Percentiles rank a stretch among this genome's conserved stretches.
Conservation (phyloP, 2,329 filamentous ascomycete genomes). For the Aspergillus uvarum region DNA sequence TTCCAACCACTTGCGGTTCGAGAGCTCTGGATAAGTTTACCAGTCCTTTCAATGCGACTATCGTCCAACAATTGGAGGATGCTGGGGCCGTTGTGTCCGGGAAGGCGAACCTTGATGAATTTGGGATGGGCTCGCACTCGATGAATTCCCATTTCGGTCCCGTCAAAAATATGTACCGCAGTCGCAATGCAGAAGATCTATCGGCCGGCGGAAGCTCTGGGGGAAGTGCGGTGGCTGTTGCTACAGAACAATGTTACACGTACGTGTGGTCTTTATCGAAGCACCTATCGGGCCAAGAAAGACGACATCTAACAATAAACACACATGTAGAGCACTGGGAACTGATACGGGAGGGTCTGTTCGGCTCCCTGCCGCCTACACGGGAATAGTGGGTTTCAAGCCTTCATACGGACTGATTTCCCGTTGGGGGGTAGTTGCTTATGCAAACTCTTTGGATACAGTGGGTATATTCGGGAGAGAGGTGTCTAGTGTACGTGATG, state of each 20-base stretch:
- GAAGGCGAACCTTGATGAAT: conserved; percentile 94
- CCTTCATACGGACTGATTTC: conserved; percentile 87
- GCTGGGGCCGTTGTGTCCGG: conserved; percentile 65
- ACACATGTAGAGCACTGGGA: conserved; percentile 65
- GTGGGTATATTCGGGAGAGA: conserved; percentile 70
- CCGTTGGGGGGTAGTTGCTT: conserved; percentile 81
- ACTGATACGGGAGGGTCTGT: conserved; percentile 94
- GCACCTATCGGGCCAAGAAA: not conserved
- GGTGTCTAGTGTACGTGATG: conserved; percentile 52
- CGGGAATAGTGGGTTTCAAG: conserved; percentile 80
- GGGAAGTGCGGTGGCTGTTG: conserved; percentile 85
- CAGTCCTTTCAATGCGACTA: conserved; percentile 79
- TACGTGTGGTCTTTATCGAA: conserved; percentile 34
- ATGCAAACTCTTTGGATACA: conserved; percentile 90
- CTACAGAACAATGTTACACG: conserved; percentile 60
- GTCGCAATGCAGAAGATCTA: conserved; percentile 41
- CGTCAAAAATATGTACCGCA: conserved; percentile 55
- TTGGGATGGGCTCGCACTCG: conserved; percentile 89
- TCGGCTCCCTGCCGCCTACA: conserved; percentile 82
- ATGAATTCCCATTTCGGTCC: conserved; percentile 66
- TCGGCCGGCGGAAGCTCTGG: conserved; percentile 90
- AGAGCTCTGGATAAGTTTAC: conserved; percentile 66
- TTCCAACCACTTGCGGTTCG: conserved; percentile 83
- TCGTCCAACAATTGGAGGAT: conserved; percentile 66
- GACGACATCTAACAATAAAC: not conserved